A percentile compares a stretch with the other conserved stretches of the same genome.
Evolutionary conservation across 768 basidiomycete genomes (phyloP).

Genomic region (Rhizopogon salebrosus): DNA sequence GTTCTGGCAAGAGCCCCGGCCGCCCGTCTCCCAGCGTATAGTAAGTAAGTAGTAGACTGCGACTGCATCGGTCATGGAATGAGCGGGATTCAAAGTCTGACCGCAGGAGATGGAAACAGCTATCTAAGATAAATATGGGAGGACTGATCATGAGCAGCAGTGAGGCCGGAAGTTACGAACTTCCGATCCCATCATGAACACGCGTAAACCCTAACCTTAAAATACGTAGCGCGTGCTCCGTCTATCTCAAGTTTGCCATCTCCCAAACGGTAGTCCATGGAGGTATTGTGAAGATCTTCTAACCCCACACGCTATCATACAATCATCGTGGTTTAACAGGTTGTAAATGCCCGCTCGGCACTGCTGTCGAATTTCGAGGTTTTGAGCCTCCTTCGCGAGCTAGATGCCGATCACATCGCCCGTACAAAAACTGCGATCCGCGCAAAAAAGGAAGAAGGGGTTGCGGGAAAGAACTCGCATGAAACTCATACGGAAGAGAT

Average conservation of each 20-base stretch:
- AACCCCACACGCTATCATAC: background rate
- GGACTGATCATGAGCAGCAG: too few relatives aligned
- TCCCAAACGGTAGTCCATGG: background rate
- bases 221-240: too few relatives aligned
- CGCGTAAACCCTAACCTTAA: background rate
- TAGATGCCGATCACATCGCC: constrained; percentile 68
- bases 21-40: too few relatives aligned
- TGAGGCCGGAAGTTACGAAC: too few relatives aligned
- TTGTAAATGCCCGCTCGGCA: constrained; percentile 57
- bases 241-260: background rate
- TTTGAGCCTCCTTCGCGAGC: constrained; percentile 66
- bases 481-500: constrained; percentile 47
- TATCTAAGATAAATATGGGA: too few relatives aligned
- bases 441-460: constrained; percentile 74
- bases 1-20: too few relatives aligned
- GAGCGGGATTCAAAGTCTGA: too few relatives aligned
- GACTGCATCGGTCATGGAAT: too few relatives aligned
- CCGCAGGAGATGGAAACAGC: too few relatives aligned
- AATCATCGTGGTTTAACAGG: constrained; percentile 5
- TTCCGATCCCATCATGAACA: too few relatives aligned
- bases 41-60: too few relatives aligned
- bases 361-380: constrained; percentile 90
- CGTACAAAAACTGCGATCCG: constrained; percentile 66
- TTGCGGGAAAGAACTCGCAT: constrained; percentile 28
- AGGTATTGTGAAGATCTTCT: background rate